A percentile compares a stretch with the other conserved stretches of the same genome.
Evolutionary conservation across 768 basidiomycete species (phyloP).

Genomic region (Phlebiopsis gigantea): DNA sequence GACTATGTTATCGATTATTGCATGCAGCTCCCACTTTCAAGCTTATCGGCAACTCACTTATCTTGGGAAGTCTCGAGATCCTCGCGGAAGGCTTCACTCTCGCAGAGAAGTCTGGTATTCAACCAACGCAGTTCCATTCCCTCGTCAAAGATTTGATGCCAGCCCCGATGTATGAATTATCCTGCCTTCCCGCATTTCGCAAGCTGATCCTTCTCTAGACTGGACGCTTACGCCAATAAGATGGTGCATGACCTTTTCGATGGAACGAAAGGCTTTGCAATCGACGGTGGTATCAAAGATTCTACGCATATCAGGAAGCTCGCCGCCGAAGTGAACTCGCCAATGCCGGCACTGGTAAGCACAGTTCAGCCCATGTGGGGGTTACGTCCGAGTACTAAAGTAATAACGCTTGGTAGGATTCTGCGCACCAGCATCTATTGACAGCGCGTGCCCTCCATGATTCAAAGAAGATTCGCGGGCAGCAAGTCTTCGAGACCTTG

Average conservation of each 20-base stretch:
- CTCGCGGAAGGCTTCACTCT: conserved; percentile 82
- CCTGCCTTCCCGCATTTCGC: neutral
- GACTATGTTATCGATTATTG: neutral
- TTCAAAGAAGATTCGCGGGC: conserved; percentile 37
- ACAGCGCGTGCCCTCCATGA: conserved; percentile 71
- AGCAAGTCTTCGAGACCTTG: conserved; percentile 48
- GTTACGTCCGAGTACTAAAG: neutral
- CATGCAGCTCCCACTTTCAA: conserved; percentile 62
- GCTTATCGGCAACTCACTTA: conserved; percentile 74
- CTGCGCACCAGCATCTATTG: conserved; percentile 73
- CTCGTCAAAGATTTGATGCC: conserved; percentile 49
- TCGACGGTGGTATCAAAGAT: conserved; percentile 88
- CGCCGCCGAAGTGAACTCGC: conserved; percentile 56
- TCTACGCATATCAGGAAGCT: conserved; percentile 72
- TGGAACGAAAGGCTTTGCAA: conserved; percentile 66
- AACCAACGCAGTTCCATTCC: conserved; percentile 47
- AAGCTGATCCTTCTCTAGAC: conserved; percentile 28
- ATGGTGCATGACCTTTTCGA: conserved; percentile 75
- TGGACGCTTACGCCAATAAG: conserved; percentile 55
- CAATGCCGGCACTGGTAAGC: conserved; percentile 55
- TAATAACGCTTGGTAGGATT: too few relatives aligned
- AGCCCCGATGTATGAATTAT: conserved; percentile 13
- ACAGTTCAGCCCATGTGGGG: too few relatives aligned
- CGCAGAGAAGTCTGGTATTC: conserved; percentile 79
- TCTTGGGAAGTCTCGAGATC: conserved; percentile 72